Percentiles rank a stretch among this genome's conserved stretches.
phyloP scores from a whole-genome alignment of 2,329 filamentous ascomycete genomes.

The Zymoseptoria tritici region DNA sequence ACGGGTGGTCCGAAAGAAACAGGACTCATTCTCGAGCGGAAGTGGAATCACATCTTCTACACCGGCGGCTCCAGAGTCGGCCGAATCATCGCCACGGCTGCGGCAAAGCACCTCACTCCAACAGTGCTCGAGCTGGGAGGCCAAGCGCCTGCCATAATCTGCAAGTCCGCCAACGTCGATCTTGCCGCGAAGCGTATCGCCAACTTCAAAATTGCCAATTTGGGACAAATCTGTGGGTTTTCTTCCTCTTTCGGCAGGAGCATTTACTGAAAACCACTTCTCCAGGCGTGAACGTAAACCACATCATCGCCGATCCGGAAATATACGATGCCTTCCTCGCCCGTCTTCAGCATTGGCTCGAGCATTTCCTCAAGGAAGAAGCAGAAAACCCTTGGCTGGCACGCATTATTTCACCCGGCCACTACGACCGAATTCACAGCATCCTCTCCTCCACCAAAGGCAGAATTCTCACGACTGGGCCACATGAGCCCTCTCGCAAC shows the following conservation, averaged over 20 bases:
- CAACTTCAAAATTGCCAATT: constrained; percentile 77
- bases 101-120: constrained; percentile 69
- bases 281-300: constrained; percentile 67
- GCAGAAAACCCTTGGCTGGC: constrained; percentile 59
- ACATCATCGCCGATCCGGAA: constrained; percentile 69
- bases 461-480: constrained; percentile 76
- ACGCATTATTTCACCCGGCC: constrained; percentile 67
- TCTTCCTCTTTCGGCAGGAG: no score
- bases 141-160: constrained; percentile 72
- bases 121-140: constrained; percentile 74
- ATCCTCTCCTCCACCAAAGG: constrained; percentile 76
- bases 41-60: constrained; percentile 85
- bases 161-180: constrained; percentile 66
- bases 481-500: constrained; percentile 65
- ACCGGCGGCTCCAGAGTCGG: constrained; percentile 69
- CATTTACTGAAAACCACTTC: no score
- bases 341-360: constrained; percentile 60
- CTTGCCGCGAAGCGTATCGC: constrained; percentile 73
- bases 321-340: constrained; percentile 63
- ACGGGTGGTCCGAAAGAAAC: constrained; percentile 74
- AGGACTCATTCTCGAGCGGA: constrained; percentile 69
- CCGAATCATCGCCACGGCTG: constrained; percentile 59
- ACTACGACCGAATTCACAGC: constrained; percentile 74
- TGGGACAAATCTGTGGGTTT: constrained; percentile 66
- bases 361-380: constrained; percentile 70